phyloP scores from a whole-genome alignment of 768 basidiomycete genomes.

The Russula brevipes region DNA sequence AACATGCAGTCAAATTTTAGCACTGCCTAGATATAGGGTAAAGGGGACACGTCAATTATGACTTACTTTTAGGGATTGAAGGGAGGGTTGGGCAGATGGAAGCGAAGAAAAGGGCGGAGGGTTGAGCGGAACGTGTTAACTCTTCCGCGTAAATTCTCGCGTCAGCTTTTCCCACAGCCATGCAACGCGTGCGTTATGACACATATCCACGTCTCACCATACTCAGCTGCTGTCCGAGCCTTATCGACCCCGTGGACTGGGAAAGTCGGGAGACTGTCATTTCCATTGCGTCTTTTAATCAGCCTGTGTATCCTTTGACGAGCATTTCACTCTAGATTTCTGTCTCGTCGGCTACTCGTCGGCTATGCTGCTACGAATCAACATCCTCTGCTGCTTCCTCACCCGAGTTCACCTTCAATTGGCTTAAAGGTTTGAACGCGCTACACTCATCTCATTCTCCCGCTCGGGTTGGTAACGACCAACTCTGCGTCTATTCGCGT shows the following conservation, averaged over 20 bases:
- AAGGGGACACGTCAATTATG: slow-evolving; percentile 15
- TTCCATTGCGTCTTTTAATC: neutral
- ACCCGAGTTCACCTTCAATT: neutral
- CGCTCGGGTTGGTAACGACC: neutral
- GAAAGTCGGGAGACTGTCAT: neutral
- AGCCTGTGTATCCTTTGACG: neutral
- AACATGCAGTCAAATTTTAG: neutral
- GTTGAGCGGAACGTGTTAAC: slow-evolving; percentile 29
- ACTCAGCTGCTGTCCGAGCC: too few species aligned
- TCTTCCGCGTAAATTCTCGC: slow-evolving; percentile 16
- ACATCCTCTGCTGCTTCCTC: neutral
- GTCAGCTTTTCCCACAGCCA: slow-evolving; percentile 17
- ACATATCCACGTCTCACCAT: neutral
- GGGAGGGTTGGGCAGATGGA: slow-evolving; percentile 34
- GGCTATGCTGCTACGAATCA: neutral
- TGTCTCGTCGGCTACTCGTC: neutral
- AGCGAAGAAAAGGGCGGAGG: slow-evolving; percentile 38
- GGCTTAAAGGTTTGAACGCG: neutral
- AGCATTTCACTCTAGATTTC: neutral
- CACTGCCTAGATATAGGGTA: slow-evolving; percentile 4
- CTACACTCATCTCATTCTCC: neutral
- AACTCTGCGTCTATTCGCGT: neutral
- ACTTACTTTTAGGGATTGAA: slow-evolving; percentile 26
- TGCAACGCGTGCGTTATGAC: neutral
- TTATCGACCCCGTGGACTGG: neutral